A percentile compares a stretch with the other conserved stretches of the same genome.
Evolutionary conservation across 768 basidiomycete genomes (phyloP).

Genomic region (Mycena vulgaris): DNA sequence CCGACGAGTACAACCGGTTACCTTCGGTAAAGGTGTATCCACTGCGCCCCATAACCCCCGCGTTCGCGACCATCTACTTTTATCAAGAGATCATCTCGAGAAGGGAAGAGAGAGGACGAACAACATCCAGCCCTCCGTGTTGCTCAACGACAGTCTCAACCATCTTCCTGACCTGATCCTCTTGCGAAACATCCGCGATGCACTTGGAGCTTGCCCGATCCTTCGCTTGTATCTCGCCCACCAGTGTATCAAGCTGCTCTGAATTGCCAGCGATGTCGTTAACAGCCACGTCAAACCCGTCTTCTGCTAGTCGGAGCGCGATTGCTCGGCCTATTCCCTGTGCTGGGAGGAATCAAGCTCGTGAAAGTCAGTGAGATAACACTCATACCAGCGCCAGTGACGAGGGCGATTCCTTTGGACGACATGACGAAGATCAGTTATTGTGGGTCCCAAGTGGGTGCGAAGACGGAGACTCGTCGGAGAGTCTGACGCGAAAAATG

Average conservation of each 20-base stretch:
- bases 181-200: slow-evolving; percentile 49
- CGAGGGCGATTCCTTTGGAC: neutral
- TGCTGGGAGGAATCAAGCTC: neutral
- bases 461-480: neutral
- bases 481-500: too few relatives aligned
- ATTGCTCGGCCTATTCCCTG: neutral
- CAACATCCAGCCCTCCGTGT: slow-evolving; percentile 51
- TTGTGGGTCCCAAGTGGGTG: neutral
- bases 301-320: neutral
- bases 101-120: neutral
- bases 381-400: neutral
- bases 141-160: slow-evolving; percentile 43
- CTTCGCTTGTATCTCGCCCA: neutral
- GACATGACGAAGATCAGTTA: neutral
- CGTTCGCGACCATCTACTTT: slow-evolving; percentile 47
- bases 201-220: slow-evolving; percentile 13
- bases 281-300: slow-evolving; percentile 26
- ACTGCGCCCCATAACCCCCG: slow-evolving; percentile 34
- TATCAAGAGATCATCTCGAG: neutral
- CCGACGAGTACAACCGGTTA: slow-evolving; percentile 2
- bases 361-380: too few relatives aligned
- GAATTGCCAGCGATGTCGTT: slow-evolving; percentile 13
- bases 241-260: neutral
- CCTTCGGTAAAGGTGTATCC: slow-evolving; percentile 15
- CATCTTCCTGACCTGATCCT: slow-evolving; percentile 55